Conservation (phyloP, 225 moss, liverwort and hornwort species). For the Straminergon stramineum region DNA sequence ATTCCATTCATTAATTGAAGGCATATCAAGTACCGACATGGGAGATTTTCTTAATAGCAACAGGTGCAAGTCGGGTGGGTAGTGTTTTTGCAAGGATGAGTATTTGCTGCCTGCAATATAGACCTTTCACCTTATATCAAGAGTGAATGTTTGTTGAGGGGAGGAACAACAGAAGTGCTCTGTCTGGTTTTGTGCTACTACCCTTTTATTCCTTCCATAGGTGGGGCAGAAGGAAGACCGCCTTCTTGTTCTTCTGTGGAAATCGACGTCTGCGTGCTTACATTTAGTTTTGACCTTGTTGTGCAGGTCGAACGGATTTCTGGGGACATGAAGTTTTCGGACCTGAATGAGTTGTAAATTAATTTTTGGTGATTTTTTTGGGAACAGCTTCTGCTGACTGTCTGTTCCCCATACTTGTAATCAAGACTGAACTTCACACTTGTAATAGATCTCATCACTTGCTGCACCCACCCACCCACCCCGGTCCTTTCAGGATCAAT, state of each 20-base stretch:
- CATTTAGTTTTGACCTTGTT: not conserved
- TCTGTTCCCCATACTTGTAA: not conserved
- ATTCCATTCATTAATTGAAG: not conserved
- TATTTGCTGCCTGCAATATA: not conserved
- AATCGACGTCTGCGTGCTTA: not conserved
- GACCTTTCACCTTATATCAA: not conserved
- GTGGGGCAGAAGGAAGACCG: not conserved
- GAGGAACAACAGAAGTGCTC: not conserved
- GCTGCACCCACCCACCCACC: not conserved
- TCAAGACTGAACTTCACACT: not conserved
- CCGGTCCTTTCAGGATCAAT: not conserved
- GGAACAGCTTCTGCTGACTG: not conserved
- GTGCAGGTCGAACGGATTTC: not conserved
- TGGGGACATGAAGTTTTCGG: not conserved
- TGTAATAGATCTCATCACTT: not conserved
- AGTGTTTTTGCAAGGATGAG: not conserved
- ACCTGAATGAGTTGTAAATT: not conserved
- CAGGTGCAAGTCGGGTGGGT: not conserved
- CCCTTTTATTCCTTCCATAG: not conserved
- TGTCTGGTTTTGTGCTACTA: not conserved
- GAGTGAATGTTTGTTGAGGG: not conserved
- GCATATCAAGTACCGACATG: not conserved
- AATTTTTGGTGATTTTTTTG: constrained; percentile 13
- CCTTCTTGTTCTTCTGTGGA: not conserved
- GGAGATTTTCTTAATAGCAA: no score